phyloP scores from a whole-genome alignment of 2,329 filamentous ascomycete genomes.

The Parafenestella ontariensis region DNA sequence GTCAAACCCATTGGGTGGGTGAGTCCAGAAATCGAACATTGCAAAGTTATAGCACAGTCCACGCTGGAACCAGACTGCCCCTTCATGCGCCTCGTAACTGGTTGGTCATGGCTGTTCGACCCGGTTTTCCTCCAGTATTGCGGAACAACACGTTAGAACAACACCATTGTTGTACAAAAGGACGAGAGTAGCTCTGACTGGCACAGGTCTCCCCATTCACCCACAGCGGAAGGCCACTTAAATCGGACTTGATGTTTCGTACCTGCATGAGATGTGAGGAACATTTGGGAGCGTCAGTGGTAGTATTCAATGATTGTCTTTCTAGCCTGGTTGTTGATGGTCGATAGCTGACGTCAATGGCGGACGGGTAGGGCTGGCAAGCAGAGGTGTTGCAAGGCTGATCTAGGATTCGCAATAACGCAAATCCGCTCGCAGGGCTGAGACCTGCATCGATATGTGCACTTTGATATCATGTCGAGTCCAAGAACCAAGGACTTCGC shows the following conservation, averaged over 20 bases:
- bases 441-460: neutral
- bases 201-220: no score
- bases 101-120: no score
- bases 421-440: no score
- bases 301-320: neutral
- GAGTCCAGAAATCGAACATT: neutral
- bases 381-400: constrained; percentile 5
- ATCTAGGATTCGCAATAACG: constrained; percentile 3
- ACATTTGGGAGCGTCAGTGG: neutral
- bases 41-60: neutral
- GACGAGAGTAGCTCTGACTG: no score
- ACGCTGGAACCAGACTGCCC: neutral
- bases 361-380: constrained; percentile 5
- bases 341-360: constrained; percentile 8
- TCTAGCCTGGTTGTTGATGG: neutral
- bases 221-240: neutral
- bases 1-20: neutral
- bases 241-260: no score
- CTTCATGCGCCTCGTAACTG: no score
- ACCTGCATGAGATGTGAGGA: neutral
- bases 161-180: no score
- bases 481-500: neutral
- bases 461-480: neutral
- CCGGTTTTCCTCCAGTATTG: no score
- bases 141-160: no score